Percentiles rank a stretch among this genome's conserved stretches.
phyloP scores from a whole-genome alignment of 169 alveolate genomes.

The Cardiosporidium cionae region DNA sequence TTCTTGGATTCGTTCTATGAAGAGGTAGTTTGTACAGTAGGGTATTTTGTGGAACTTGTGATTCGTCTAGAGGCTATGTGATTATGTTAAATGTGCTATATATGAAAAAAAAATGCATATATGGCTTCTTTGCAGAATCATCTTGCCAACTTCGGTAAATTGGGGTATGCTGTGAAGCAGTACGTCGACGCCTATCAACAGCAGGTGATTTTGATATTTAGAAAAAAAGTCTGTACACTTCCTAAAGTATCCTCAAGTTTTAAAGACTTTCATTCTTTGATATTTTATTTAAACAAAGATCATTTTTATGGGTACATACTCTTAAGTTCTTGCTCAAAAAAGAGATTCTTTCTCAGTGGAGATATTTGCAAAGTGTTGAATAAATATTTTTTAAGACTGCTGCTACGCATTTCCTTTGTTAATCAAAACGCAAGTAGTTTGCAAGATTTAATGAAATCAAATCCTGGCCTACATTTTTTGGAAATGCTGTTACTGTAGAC shows the following conservation, averaged over 20 bases:
- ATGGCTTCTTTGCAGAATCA: slow-evolving; percentile 56
- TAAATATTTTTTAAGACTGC: too few species aligned
- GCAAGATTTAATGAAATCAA: too few species aligned
- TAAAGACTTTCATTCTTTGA: too few species aligned
- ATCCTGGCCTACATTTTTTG: too few species aligned
- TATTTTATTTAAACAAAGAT: too few species aligned
- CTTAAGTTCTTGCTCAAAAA: too few species aligned
- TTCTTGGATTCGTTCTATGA: slow-evolving; percentile 30
- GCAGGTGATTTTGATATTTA: slow-evolving; percentile 8
- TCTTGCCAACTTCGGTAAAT: slow-evolving; percentile 84
- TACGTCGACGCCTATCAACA: slow-evolving; percentile 60
- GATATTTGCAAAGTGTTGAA: too few species aligned
- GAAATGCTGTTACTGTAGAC: too few species aligned
- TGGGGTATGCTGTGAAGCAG: slow-evolving; percentile 74
- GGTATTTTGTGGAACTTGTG: slow-evolving; percentile 25
- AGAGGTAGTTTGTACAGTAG: slow-evolving; percentile 30
- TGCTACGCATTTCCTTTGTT: too few species aligned
- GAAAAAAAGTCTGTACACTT: neutral
- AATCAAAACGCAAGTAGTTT: too few species aligned
- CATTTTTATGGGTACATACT: too few species aligned
- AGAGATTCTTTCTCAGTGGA: too few species aligned
- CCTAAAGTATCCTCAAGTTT: neutral
- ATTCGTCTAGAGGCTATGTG: slow-evolving; percentile 53
- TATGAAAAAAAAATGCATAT: neutral
- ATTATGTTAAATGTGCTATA: neutral